A percentile compares a stretch with the other conserved stretches of the same genome.
phyloP scores from a whole-genome alignment of 208 protist genomes.

The Acanthamoeba culbertsoni region DNA sequence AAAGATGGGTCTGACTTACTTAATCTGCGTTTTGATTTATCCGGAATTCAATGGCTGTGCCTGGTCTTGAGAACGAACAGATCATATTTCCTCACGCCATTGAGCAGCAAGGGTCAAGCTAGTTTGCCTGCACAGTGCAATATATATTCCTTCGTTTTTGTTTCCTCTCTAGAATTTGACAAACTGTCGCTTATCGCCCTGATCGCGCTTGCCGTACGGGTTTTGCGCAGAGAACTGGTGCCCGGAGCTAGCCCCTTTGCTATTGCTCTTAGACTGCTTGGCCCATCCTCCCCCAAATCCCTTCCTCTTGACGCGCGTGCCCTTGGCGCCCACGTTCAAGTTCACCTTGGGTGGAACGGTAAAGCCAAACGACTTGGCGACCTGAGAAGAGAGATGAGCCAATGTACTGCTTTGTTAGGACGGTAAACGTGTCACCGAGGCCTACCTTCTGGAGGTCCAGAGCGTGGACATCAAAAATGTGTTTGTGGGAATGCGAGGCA shows the following conservation, averaged over 20 bases:
- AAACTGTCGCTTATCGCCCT: conserved; percentile 72
- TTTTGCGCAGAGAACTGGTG: conserved; percentile 71
- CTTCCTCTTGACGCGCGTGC: background rate
- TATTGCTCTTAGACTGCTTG: background rate
- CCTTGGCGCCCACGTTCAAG: conserved; percentile 8
- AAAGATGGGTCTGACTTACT: no score
- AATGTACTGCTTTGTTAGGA: background rate
- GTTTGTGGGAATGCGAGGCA: conserved; percentile 97
- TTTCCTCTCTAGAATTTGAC: conserved; percentile 41
- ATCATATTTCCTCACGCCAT: no score
- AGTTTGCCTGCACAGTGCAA: no score
- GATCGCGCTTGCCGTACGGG: conserved; percentile 70
- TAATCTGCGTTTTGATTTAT: no score
- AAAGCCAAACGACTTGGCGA: conserved; percentile 81
- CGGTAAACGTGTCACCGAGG: background rate
- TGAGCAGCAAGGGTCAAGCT: no score
- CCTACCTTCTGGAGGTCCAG: conserved; percentile 96
- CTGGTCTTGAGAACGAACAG: no score
- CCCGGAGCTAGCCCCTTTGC: background rate
- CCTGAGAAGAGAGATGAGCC: background rate
- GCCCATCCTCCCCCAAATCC: background rate
- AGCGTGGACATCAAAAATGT: conserved; percentile 97
- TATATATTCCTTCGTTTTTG: no score
- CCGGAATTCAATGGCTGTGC: no score
- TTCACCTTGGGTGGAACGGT: conserved; percentile 77